Base-by-base conservation (phyloP, 495 filamentous ascomycete genomes). In the Xylaria nigripes region DNA sequence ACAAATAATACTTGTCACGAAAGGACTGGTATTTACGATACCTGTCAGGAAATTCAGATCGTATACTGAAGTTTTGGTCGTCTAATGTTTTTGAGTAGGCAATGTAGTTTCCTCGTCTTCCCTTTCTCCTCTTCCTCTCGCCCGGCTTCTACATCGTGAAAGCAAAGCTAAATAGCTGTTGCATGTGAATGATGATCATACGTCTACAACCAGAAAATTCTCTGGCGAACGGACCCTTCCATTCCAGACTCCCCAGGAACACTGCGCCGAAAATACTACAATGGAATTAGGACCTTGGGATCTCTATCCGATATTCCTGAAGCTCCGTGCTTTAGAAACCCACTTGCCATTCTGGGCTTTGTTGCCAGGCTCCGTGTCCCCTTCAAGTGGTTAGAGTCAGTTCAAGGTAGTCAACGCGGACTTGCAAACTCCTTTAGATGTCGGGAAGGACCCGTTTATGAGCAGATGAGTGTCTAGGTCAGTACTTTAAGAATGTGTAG, bases 281-380 rank as follows among this genome's bases (percentile, higher is more conserved):
- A 2, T 24, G 22, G 4, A 1, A 16, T 46, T 9, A 46, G 51
- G 29, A 25, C 10, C 13, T 24, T 24, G 18, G 22, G 43, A 53
- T 43, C 40, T 25, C 29, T 18, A 45, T 36, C 15, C 41, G 38
- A 41, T 15, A 53, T 45, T 40, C 42, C 43, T 29, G 30, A 13
- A 12, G 5, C 19, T 53, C 51, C 43, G 29, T 21, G 9, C 13
- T 4, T 12, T 13, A 21, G 29, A 23, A 38, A 10, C 32, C 53
- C 53, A 50, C 53, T 55, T 55, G 15, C 53, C 40, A 10, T 13
- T 55, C 43, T 50, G 19, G 53, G 53, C 40, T 13, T 29, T 3
- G 13, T 27, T 3, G 2, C 21, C 48, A 50, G 38, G 45, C 16
- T 55, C 53, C 53, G 53, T 36, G 34, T 13, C 38, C 9, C 46